These are phyloP conservation scores for Mortierella claussenii DNA, from an alignment of 192 early-diverging fungal genomes.

Conservation along the genomic window DNA sequence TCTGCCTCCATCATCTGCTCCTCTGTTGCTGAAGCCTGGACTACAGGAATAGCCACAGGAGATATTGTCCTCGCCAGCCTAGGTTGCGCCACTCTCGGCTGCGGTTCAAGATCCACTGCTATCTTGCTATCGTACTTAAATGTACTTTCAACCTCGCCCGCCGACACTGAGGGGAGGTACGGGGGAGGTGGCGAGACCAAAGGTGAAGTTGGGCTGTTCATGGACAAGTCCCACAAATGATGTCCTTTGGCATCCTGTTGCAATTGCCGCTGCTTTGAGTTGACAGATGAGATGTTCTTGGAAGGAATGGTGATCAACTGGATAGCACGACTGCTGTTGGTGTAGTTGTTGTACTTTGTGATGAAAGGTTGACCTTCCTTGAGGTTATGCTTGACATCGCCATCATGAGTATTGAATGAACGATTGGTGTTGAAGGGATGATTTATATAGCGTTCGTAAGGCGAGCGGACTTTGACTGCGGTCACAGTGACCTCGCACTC, in stretches of 20 bases:
- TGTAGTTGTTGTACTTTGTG: conserved; percentile 35
- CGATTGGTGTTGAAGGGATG: conserved; percentile 25
- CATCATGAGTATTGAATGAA: not conserved
- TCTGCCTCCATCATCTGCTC: not conserved
- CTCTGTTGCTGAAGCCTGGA: not conserved
- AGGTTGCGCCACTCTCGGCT: conserved; percentile 22
- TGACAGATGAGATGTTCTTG: not conserved
- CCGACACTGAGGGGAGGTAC: conserved; percentile 25
- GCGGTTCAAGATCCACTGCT: not conserved
- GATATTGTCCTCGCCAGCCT: conserved; percentile 29
- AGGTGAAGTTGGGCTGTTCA: conserved; percentile 28
- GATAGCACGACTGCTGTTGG: conserved; percentile 37
- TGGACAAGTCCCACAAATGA: not conserved
- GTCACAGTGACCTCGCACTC: conserved; percentile 2
- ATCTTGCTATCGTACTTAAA: conserved; percentile 11
- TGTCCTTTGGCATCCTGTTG: not conserved
- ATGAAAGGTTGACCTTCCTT: conserved; percentile 12
- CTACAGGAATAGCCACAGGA: conserved; percentile 29
- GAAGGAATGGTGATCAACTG: conserved; percentile 29
- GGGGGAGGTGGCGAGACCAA: conserved; percentile 49
- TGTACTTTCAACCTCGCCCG: not conserved
- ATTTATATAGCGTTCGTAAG: conserved; percentile 36
- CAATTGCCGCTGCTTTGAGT: conserved; percentile 5
- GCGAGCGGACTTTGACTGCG: conserved; percentile 29
- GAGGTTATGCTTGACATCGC: not conserved